Conservation (phyloP, 768 basidiomycete genomes). For the Mycena latifolia region DNA sequence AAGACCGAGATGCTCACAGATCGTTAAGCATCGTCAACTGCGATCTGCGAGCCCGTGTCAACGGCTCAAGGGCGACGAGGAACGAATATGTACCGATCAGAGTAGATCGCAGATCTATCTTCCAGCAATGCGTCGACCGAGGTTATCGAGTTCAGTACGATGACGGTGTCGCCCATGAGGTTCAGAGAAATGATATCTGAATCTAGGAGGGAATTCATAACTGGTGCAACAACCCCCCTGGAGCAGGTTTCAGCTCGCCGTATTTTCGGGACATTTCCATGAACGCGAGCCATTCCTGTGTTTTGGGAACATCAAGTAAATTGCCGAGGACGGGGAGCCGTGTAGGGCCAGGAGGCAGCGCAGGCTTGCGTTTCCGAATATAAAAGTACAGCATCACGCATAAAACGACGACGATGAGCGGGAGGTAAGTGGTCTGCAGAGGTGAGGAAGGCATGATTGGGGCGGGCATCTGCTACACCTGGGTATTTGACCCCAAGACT, state of each 20-base stretch:
- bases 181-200: conserved; percentile 23
- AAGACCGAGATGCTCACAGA: conserved; percentile 1
- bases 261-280: conserved; percentile 23
- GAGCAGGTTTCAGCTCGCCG: background rate
- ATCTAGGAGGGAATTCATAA: background rate
- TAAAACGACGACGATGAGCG: background rate
- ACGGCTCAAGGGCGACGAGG: too few species aligned
- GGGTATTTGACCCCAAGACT: too few species aligned
- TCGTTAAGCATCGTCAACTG: conserved; percentile 27
- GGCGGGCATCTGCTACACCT: too few species aligned
- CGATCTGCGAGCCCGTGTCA: conserved; percentile 3
- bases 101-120: conserved; percentile 19
- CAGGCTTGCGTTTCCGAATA: background rate
- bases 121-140: conserved; percentile 17
- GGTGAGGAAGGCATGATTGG: background rate
- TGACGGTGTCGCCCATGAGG: conserved; percentile 18
- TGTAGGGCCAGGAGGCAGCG: conserved; percentile 15
- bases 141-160: conserved; percentile 18
- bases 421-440: background rate
- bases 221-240: background rate
- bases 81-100: conserved; percentile 26
- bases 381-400: background rate
- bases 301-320: conserved; percentile 5
- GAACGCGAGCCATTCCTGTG: conserved; percentile 17
- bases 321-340: conserved; percentile 18